phyloP scores from a whole-genome alignment of 805 yeast species.

The Wickerhamiella nectarea region DNA sequence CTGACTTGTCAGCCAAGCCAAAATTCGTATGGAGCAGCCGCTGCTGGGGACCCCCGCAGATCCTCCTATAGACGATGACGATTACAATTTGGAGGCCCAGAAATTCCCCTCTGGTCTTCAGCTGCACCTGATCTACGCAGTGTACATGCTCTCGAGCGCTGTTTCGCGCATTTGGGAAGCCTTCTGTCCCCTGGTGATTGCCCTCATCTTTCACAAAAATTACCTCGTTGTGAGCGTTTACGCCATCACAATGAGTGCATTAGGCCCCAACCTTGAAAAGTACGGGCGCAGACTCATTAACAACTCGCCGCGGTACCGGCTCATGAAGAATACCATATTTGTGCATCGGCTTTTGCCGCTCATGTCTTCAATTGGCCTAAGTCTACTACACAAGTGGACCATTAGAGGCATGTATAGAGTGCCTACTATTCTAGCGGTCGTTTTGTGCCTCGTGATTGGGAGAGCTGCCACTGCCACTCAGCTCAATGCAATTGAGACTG shows the following conservation, averaged over 20 bases:
- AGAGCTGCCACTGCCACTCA: constrained; percentile 8
- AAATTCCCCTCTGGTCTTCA: constrained; percentile 19
- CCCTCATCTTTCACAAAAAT: constrained; percentile 7
- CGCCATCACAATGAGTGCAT: constrained; percentile 8
- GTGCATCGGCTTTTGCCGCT: constrained; percentile 6
- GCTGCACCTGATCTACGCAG: constrained; percentile 15
- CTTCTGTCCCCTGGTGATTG: constrained; percentile 13
- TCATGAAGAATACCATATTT: constrained; percentile 1
- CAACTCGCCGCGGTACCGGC: constrained; percentile 2
- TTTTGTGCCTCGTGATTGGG: not conserved
- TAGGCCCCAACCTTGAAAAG: constrained; percentile 5
- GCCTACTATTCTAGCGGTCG: not conserved
- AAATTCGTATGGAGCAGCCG: constrained; percentile 16
- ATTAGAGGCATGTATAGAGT: not conserved
- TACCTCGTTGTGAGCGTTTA: constrained; percentile 15
- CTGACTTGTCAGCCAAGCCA: too few relatives aligned
- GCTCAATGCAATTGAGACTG: constrained; percentile 13
- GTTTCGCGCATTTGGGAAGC: constrained; percentile 16
- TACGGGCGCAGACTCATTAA: constrained; percentile 3
- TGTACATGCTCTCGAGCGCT: constrained; percentile 10
- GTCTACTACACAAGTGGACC: not conserved
- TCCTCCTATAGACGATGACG: constrained; percentile 23
- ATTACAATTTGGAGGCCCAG: constrained; percentile 19
- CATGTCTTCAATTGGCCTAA: not conserved
- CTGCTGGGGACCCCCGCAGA: constrained; percentile 14